Base-by-base conservation (phyloP, 805 yeast species). In the Teunomyces atbi region DNA sequence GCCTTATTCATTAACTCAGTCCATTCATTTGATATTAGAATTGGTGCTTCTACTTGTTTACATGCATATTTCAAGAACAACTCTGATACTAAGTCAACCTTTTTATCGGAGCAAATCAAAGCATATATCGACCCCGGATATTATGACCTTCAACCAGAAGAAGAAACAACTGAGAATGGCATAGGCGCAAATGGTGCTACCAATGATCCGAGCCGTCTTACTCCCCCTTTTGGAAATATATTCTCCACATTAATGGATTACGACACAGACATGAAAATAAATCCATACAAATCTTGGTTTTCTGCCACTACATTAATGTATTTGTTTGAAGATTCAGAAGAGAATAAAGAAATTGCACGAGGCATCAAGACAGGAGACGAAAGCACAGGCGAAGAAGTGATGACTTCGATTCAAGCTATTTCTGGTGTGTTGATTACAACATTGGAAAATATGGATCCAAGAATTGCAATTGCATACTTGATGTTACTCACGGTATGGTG, bases 231-330 rank as follows among this genome's bases (percentile, higher is more conserved):
- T 43, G 84, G 80, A 2, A 90, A 89, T 60, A 65, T 94, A 1
- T 82, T 94, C 47, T 70, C 81, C 20, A 78, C 86, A 0, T 64
- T 94, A 5, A 76, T 89, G 53, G 92, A 86, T 52, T 89, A 86
- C 56, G 92, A 91, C 52, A 79, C 71, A 1, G 73, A 68, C 12
- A 47, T 61, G 37, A 79, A 83, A 45, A 65, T 91, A 28, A 92
- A 94, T 54, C 97, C 99, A 0, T 94, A 90, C 60, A 81, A 83
- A 56, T 66, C 82, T 1, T 94, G 96, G 94, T 91, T 92, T 65
- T 81, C 96, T 0, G 71, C 86, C 2, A 77, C 82, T 3, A 69
- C 89, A 3, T 60, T 92, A 18, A 71, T 86, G 36, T 79, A 78
- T 45, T 60, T 90, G 2, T 77, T 90, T 50, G 79, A 78, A 45